Conservation (phyloP, 164 flowering plant genomes). For the Magnolia kwangsiensis region DNA sequence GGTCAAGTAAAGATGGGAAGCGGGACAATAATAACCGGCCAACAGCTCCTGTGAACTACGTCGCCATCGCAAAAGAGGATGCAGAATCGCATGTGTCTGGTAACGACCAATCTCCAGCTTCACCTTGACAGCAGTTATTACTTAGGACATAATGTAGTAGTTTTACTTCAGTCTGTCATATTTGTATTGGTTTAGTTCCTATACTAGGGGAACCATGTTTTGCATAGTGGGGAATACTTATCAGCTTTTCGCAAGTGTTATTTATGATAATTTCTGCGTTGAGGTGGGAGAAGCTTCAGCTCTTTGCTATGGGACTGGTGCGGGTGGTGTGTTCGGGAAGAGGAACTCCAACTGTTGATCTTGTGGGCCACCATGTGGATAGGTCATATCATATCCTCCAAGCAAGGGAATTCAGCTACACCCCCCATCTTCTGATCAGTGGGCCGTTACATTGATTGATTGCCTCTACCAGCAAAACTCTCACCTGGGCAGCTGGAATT, state of each 20-base stretch:
- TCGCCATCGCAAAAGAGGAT: constrained; percentile 78
- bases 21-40: constrained; percentile 48
- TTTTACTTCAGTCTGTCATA: neutral
- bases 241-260: neutral
- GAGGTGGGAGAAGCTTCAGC: neutral
- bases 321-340: too few relatives aligned
- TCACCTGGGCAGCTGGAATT: too few relatives aligned
- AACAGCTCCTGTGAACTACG: constrained; percentile 72
- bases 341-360: too few relatives aligned
- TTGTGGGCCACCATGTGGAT: too few relatives aligned
- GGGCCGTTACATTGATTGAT: too few relatives aligned
- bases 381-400: too few relatives aligned
- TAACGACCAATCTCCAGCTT: constrained; percentile 43
- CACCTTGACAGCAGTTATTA: constrained; percentile 43
- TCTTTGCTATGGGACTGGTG: too few relatives aligned
- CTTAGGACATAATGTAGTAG: neutral
- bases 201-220: neutral
- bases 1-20: constrained; percentile 69
- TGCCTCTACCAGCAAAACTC: too few relatives aligned
- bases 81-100: constrained; percentile 67
- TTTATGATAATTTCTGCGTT: neutral
- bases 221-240: neutral
- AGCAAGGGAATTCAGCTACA: too few relatives aligned
- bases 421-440: too few relatives aligned
- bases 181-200: neutral